phyloP scores from a whole-genome alignment of 352 stramenopile species.

The Halophytophthora batemanensis region DNA sequence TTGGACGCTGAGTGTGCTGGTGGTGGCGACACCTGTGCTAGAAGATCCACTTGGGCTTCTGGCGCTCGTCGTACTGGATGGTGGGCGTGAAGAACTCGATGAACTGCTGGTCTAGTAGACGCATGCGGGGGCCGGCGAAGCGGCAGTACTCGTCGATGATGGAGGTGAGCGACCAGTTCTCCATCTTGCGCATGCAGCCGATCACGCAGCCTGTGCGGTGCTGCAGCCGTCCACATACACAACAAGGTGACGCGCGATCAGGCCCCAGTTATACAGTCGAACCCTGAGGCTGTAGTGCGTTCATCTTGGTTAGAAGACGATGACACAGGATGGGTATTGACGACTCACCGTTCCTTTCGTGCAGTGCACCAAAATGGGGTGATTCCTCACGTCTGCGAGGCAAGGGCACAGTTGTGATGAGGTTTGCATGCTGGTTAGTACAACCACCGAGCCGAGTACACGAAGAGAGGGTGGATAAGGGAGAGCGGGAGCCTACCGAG shows the following conservation, averaged over 20 bases:
- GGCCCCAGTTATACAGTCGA: too few species aligned
- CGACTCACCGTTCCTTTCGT: constrained; percentile 80
- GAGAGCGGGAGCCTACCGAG: constrained; percentile 47
- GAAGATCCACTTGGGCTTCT: constrained; percentile 71
- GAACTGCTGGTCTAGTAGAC: constrained; percentile 85
- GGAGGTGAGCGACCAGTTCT: constrained; percentile 83
- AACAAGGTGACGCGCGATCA: neutral
- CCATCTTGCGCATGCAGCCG: constrained; percentile 85
- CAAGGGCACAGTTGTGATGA: neutral
- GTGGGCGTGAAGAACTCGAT: constrained; percentile 87
- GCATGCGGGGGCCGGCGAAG: constrained; percentile 81
- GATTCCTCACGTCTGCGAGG: constrained; percentile 71
- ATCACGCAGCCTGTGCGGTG: constrained; percentile 84
- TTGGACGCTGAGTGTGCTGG: too few species aligned
- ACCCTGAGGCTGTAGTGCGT: too few species aligned
- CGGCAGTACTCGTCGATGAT: constrained; percentile 89
- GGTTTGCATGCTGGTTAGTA: neutral
- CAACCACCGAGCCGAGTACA: constrained; percentile 5
- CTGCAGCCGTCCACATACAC: constrained; percentile 18
- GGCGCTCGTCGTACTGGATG: constrained; percentile 76
- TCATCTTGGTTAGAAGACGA: too few species aligned
- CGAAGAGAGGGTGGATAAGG: neutral
- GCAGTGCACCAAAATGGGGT: constrained; percentile 85
- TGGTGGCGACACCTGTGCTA: too few species aligned
- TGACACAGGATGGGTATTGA: neutral